Evolutionary conservation across 352 stramenopile species (phyloP).

Genomic region (Saprolegnia diclina): DNA sequence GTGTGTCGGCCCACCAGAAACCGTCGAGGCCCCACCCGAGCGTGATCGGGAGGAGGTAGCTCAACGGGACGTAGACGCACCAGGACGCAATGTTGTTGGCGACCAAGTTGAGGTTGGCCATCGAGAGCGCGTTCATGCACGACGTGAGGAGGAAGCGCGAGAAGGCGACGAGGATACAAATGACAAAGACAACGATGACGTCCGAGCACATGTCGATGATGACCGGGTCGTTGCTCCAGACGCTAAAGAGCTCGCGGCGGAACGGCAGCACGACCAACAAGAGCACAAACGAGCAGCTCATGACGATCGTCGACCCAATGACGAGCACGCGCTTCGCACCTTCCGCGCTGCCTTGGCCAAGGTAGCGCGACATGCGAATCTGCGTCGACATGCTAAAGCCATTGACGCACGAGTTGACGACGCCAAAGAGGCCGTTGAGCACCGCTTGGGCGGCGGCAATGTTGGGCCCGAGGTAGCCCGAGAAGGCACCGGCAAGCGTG

Average conservation of each 20-base stretch:
- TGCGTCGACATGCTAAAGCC: slow-evolving; percentile 46
- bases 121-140: slow-evolving; percentile 41
- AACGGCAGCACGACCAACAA: slow-evolving; percentile 35
- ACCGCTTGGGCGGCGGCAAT: slow-evolving; percentile 44
- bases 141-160: slow-evolving; percentile 43
- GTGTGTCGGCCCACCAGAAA: slow-evolving; percentile 48
- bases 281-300: slow-evolving; percentile 35
- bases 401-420: slow-evolving; percentile 42
- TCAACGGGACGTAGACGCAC: slow-evolving; percentile 43
- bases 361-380: slow-evolving; percentile 49
- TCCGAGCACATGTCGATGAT: slow-evolving; percentile 43
- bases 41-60: slow-evolving; percentile 44
- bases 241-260: slow-evolving; percentile 37
- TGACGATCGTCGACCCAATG: slow-evolving; percentile 37
- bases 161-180: slow-evolving; percentile 49
- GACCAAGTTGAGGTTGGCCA: slow-evolving; percentile 43
- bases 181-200: slow-evolving; percentile 40
- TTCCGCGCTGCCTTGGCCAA: slow-evolving; percentile 39
- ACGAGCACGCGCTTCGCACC: slow-evolving; percentile 43
- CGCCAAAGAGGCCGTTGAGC: slow-evolving; percentile 40
- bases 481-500: slow-evolving; percentile 41
- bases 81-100: slow-evolving; percentile 52
- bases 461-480: slow-evolving; percentile 42
- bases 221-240: slow-evolving; percentile 43
- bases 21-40: slow-evolving; percentile 41